Conservation (phyloP, 345 rosid species). For the Melastoma malabathricum region DNA sequence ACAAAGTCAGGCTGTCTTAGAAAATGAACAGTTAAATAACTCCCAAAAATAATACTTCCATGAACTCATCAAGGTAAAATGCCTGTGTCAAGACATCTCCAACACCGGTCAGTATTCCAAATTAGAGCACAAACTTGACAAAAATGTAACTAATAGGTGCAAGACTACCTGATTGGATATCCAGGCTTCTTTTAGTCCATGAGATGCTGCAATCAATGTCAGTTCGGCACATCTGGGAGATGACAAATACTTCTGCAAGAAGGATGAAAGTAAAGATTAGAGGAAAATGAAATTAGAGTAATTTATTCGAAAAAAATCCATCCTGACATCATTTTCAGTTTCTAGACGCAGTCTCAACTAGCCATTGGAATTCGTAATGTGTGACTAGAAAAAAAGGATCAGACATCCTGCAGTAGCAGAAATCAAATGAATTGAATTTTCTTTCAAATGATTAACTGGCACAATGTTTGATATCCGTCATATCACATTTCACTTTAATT, state of each 20-base stretch:
- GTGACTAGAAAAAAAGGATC: too few relatives aligned
- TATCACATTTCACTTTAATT: too few relatives aligned
- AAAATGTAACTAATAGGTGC: not conserved
- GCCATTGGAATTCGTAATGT: not conserved
- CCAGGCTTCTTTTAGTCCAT: conserved; percentile 89
- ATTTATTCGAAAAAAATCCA: not conserved
- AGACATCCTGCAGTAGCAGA: too few relatives aligned
- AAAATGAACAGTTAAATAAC: too few relatives aligned
- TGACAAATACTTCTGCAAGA: conserved; percentile 60
- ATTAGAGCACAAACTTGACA: not conserved
- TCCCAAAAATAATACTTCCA: too few relatives aligned
- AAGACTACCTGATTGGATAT: conserved; percentile 69
- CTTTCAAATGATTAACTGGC: too few relatives aligned
- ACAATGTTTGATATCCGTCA: too few relatives aligned
- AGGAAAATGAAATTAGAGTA: not conserved
- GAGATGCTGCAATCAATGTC: conserved; percentile 67
- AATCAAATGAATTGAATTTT: too few relatives aligned
- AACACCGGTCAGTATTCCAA: not conserved
- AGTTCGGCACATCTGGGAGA: conserved; percentile 80
- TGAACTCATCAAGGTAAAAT: too few relatives aligned
- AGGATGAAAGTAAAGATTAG: conserved; percentile 3
- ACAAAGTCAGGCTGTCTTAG: too few relatives aligned
- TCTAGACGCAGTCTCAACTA: not conserved
- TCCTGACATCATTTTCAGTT: not conserved
- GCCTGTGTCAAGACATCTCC: not conserved